Evolutionary conservation across 1,284 basidiomycete species (phyloP).

Genomic region (Irpex rosettiformis): DNA sequence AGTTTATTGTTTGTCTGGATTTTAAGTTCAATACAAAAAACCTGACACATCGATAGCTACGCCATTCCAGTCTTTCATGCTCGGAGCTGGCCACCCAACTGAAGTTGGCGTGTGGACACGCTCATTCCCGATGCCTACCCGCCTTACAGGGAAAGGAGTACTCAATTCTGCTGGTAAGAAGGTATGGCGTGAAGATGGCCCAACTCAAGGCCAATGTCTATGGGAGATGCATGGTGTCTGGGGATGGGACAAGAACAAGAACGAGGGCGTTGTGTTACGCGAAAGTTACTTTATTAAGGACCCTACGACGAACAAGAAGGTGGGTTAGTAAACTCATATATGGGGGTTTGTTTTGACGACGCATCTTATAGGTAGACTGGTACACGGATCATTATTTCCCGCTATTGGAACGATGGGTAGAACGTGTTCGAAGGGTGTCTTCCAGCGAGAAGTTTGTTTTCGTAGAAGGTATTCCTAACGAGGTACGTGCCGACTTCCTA

Average conservation of each 20-base stretch:
- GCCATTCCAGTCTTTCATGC: conserved; percentile 80
- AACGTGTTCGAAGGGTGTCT: conserved; percentile 51
- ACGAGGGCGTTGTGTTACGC: conserved; percentile 73
- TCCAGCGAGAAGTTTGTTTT: conserved; percentile 68
- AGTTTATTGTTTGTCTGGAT: conserved; percentile 28
- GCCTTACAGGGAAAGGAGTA: conserved; percentile 49
- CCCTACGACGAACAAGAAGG: conserved; percentile 57
- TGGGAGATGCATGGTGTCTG: conserved; percentile 95
- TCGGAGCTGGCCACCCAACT: conserved; percentile 78
- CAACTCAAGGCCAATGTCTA: conserved; percentile 68
- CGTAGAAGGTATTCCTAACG: conserved; percentile 87
- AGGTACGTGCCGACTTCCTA: conserved; percentile 45
- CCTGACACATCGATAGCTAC: conserved; percentile 46
- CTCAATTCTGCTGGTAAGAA: conserved; percentile 57
- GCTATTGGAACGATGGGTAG: conserved; percentile 72
- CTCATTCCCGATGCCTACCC: conserved; percentile 83
- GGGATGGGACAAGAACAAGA: conserved; percentile 77
- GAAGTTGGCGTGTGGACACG: conserved; percentile 72
- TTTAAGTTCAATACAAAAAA: neutral
- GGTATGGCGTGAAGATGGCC: conserved; percentile 71
- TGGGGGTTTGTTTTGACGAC: neutral
- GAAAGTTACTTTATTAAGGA: conserved; percentile 85
- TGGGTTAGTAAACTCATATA: conserved; percentile 23
- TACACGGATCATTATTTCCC: conserved; percentile 87
- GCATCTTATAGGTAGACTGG: conserved; percentile 61